These are phyloP conservation scores for Backusella luteola DNA, from an alignment of 192 early-diverging fungal species.

Conservation along the genomic window DNA sequence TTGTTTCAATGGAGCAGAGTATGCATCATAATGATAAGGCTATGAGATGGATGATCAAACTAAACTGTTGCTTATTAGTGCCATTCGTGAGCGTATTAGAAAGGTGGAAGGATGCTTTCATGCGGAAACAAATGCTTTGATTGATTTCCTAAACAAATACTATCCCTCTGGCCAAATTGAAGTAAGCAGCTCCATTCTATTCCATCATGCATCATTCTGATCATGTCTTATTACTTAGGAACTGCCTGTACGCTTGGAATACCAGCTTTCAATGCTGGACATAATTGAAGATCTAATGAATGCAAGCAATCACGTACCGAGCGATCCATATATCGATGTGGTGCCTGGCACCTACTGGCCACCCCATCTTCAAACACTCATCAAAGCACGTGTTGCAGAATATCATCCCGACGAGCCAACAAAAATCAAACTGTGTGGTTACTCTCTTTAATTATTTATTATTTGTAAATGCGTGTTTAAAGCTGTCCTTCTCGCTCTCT, in stretches of 20 bases:
- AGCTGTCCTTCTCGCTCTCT: not conserved
- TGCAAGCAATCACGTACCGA: slow-evolving; percentile 31
- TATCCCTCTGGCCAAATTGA: slow-evolving; percentile 26
- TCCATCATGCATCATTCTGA: not conserved
- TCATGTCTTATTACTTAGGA: not conserved
- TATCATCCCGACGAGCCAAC: slow-evolving; percentile 48
- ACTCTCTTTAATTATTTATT: not conserved
- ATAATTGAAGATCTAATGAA: slow-evolving; percentile 52
- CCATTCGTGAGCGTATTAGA: not conserved
- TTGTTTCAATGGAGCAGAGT: not conserved
- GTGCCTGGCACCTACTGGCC: slow-evolving; percentile 47
- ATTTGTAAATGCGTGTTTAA: not conserved
- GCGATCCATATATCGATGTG: slow-evolving; percentile 43
- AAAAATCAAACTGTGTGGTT: slow-evolving; percentile 29
- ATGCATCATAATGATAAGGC: not conserved
- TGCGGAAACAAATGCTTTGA: slow-evolving; percentile 1
- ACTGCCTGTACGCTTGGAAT: not conserved
- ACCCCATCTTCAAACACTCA: slow-evolving; percentile 51
- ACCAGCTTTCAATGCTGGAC: not conserved
- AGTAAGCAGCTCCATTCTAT: not conserved
- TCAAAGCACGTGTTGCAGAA: slow-evolving; percentile 48
- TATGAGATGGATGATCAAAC: not conserved
- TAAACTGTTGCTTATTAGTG: not conserved
- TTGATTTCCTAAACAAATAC: slow-evolving; percentile 31
- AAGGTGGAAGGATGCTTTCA: not conserved